Conservation (phyloP, 495 filamentous ascomycete genomes). For the Hypoxylon perforatum region DNA sequence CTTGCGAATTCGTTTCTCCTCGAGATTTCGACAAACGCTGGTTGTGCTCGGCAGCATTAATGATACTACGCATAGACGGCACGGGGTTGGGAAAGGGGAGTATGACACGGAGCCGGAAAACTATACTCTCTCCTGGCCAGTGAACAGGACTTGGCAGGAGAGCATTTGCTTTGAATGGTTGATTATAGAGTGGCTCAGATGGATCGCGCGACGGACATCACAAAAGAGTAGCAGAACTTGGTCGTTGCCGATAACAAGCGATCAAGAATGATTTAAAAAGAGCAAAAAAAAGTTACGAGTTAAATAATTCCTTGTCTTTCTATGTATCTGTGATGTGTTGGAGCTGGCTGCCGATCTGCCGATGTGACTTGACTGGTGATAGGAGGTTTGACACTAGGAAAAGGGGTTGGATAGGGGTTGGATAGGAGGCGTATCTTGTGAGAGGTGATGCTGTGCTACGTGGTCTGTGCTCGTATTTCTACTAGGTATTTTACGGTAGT, state of each 20-base stretch:
- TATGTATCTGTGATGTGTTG: too few relatives aligned
- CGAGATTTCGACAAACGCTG: conserved; percentile 34
- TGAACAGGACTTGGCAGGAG: conserved; percentile 11
- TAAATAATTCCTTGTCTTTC: too few relatives aligned
- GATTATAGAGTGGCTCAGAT: neutral
- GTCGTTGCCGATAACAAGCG: conserved; percentile 14
- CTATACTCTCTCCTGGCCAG: conserved; percentile 15
- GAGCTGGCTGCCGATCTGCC: too few relatives aligned
- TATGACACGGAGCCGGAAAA: conserved; percentile 1
- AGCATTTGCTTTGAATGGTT: conserved; percentile 2
- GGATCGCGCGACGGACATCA: conserved; percentile 2
- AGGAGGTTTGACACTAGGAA: too few relatives aligned
- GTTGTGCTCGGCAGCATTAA: conserved; percentile 32
- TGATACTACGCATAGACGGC: conserved; percentile 38
- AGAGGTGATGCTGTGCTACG: neutral
- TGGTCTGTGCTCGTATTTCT: neutral
- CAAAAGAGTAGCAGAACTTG: neutral
- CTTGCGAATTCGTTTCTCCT: conserved; percentile 19
- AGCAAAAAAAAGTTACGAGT: too few relatives aligned
- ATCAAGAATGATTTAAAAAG: conserved; percentile 17
- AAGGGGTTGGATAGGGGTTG: too few relatives aligned
- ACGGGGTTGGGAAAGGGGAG: conserved; percentile 8
- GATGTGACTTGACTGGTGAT: too few relatives aligned
- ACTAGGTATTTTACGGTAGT: neutral
- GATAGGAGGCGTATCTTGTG: too few relatives aligned